Base-by-base conservation (phyloP, 164 flowering plant genomes). In the Platanus orientalis region DNA sequence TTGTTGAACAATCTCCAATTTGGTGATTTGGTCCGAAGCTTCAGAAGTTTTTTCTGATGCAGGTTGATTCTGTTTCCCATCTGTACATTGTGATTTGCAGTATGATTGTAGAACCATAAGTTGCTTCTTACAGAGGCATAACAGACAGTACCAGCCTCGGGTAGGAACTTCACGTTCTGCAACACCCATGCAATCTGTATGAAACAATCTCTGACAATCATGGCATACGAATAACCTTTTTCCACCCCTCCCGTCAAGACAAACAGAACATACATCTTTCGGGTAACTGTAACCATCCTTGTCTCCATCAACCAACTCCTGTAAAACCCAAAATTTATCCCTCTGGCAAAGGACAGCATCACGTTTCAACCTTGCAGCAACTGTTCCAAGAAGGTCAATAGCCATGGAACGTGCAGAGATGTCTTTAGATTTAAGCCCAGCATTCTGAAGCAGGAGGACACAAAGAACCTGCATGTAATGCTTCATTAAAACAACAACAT, bases 351-450 rank as follows among this genome's bases (percentile, higher is more conserved):
- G 66, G 21, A 82, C 84, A 29, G 96, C 83, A 76, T 95, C 97
- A 40, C 72, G 88, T 74, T 95, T 95, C 75, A 95, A 74, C 78
- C 99, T 82, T 28, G 96, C 86, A 61, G 97, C 97, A 78, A 95
- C 78, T 44, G 87, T 85, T 32, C 99, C 99, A 68, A 95, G 89
- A 69, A 95, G 70, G 54, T 95, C 99, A 78, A 95, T 89, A 54
- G 97, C 97, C 85, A 87, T 75, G 36, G 87, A 74, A 7, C 99
- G 96, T 55, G 87, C 86, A 72, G 88, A 65, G 3, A 82, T 71
- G 68, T 95, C 99, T 73, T 92, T 95, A 10, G 96, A 88, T 83
- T 95, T 89, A 74, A 82, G 79, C 45, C 97, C 97, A 69, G 93
- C 93, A 80, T 95, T 95, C 67, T 95, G 96, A 29, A 95, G 99